Evolutionary conservation across 2,329 filamentous ascomycete genomes (phyloP), one percentile per base, ranked within the genome.

Genomic region (Herpomyces periplanetae): DNA sequence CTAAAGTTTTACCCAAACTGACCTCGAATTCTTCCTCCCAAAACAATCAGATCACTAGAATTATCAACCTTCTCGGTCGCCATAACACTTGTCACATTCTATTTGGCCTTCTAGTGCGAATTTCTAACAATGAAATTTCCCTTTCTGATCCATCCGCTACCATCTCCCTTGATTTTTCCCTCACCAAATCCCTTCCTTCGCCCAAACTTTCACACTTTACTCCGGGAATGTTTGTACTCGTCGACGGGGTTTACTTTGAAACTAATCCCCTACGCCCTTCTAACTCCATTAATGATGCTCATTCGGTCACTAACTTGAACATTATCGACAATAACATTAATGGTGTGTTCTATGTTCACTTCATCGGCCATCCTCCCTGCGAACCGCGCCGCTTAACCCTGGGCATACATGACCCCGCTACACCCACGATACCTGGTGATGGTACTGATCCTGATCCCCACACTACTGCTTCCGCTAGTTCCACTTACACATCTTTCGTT

Each of bases 191-290:
- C 7, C 61, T 88, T 21, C 73, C 73, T 0, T 59, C 69, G 24
- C 60, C 75, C 31, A 69, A 66, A 10, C 62, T 66, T 3, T 10
- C 17, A 17, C 96, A 71, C 63, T 88, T 88, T 32, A 58, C 62
- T 3, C 73, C 80, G 0, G 84, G 84, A 3, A 91, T 91, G 71
- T 65, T 96, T 18, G 65, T 91, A 3, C 49, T 96, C 0, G 56
- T 88, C 1, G 80, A 96, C 30, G 80, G 80, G 4, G 58, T 75
- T n/a, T 96, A 96, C 32, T 71, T 87, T 34, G 80, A 91, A 35
- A 71, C 87, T 29, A n/a, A n/a, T n/a, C n/a, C n/a, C n/a, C n/a
- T n/a, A n/a, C n/a, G n/a, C n/a, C n/a, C n/a, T n/a, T 68, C 71
- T 24, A 51, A 59, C 25, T 58, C 54, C 9, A 41, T 47, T 2